phyloP scores from a whole-genome alignment of 805 yeast species.

The Torulaspora maleeae region DNA sequence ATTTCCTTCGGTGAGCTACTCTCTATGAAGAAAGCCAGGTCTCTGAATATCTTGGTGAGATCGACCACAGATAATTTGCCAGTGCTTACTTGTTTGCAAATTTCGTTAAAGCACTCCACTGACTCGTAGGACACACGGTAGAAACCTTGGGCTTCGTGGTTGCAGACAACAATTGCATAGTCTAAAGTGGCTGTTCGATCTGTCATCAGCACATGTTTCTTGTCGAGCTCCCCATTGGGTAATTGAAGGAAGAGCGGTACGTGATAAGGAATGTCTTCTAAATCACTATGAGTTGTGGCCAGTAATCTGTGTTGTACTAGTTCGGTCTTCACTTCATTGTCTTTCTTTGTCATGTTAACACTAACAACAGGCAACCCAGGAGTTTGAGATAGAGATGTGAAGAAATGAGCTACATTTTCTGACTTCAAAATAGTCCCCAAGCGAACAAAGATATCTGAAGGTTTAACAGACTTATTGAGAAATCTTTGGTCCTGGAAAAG shows the following conservation, averaged over 20 bases:
- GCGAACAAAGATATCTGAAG: slow-evolving; percentile 30
- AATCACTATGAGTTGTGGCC: slow-evolving; percentile 26
- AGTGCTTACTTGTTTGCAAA: slow-evolving; percentile 20
- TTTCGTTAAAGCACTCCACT: slow-evolving; percentile 23
- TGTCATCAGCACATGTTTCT: slow-evolving; percentile 25
- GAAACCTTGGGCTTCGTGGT: slow-evolving; percentile 38
- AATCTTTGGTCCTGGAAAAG: slow-evolving; percentile 17
- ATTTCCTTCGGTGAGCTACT: slow-evolving; percentile 23
- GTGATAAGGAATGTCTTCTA: slow-evolving; percentile 58
- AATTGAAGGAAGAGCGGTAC: slow-evolving; percentile 46
- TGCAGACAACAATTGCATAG: slow-evolving; percentile 19
- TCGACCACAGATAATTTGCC: slow-evolving; percentile 28
- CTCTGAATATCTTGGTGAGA: slow-evolving; percentile 34
- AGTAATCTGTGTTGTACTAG: slow-evolving; percentile 40
- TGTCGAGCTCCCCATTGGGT: slow-evolving; percentile 20
- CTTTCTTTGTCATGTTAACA: slow-evolving; percentile 29
- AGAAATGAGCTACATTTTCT: slow-evolving; percentile 26
- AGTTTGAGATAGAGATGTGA: slow-evolving; percentile 53
- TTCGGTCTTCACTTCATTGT: slow-evolving; percentile 30
- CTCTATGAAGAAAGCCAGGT: slow-evolving; percentile 34
- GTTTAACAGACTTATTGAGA: slow-evolving; percentile 25
- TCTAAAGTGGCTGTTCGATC: slow-evolving; percentile 26
- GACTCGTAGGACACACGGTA: slow-evolving; percentile 46
- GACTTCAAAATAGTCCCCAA: slow-evolving; percentile 24
- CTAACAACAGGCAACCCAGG: slow-evolving; percentile 56